Base-by-base conservation (phyloP, 2,329 filamentous ascomycete species). In the Berkeleyomyces rouxiae region DNA sequence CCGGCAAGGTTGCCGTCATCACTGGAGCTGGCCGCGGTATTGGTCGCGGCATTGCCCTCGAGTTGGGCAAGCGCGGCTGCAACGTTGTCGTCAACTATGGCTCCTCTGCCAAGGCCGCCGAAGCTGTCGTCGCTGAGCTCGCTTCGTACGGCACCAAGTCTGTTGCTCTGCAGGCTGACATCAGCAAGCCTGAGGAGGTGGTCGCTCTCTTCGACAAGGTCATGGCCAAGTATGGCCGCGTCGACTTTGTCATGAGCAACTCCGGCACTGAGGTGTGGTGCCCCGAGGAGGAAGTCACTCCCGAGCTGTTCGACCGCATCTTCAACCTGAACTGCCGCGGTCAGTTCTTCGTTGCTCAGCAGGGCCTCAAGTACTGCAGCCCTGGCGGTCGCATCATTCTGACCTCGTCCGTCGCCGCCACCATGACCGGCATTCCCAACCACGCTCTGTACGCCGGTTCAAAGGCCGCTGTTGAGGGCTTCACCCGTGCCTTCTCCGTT, bases 341-440 rank as follows among this genome's bases (percentile, higher is more conserved):
- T 57, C 84, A 89, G 74, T 89, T 89, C 77, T 89, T 90, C 72
- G 85, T 90, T 61, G 86, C 85, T 23, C 85, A 88, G 74, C 83
- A 87, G 64, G 87, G 82, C 5, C 86, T 86, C 73, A 85, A 85
- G 74, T 77, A 88, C 74, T 79, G 88, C 66, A 79, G 84, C 70
- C 77, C 81, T 53, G 84, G 86, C 63, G 87, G 87, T 40, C 79
- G 87, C 55, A 80, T 91, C 68, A 82, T 90, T 68, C 78, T 90
- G 62, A 89, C 87, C 77, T 84, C 80, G 43, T 86, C 82, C 51
- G 86, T 88, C 68, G 85, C 84, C 13, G 73, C 86, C 3, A 80
- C 82, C 66, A 77, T 87, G 68, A 77, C 84, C 44, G 84, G 84
- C 61, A 82, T 87, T 63, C 80, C 79, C 68, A 81, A 88, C 75